Conservation (phyloP, 2,329 filamentous ascomycete genomes). For the Botrytis sinoallii region DNA sequence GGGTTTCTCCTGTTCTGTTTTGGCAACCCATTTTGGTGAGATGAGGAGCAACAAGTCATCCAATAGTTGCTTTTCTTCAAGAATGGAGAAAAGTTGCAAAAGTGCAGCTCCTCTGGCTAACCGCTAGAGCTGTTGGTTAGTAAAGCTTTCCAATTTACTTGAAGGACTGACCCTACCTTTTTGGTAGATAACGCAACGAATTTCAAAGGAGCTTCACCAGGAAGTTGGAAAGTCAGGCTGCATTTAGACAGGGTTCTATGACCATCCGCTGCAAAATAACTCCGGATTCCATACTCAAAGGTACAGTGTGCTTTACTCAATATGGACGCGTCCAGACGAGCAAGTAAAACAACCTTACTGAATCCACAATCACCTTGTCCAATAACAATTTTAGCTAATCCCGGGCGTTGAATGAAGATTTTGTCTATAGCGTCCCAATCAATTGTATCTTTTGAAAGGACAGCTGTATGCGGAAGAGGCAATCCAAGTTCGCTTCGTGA, state of each 20-base stretch:
- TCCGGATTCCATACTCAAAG: neutral
- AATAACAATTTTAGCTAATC: neutral
- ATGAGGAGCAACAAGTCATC: neutral
- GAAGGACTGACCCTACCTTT: neutral
- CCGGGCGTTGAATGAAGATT: neutral
- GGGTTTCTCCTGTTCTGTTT: neutral
- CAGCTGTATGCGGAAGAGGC: neutral
- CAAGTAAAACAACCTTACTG: neutral
- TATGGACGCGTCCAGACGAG: neutral
- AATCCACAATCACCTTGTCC: neutral
- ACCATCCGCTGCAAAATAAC: neutral
- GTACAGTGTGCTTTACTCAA: neutral
- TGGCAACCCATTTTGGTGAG: neutral
- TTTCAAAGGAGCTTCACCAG: neutral
- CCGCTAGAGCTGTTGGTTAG: neutral
- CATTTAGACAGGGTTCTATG: neutral
- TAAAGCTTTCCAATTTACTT: neutral
- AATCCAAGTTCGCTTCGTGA: neutral
- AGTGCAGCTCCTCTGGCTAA: neutral
- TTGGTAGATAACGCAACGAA: neutral
- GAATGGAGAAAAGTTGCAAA: constrained; percentile 6
- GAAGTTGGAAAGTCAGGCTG: neutral
- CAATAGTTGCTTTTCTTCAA: constrained; percentile 1
- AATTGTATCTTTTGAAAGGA: neutral
- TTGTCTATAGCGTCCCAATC: neutral